phyloP scores from a whole-genome alignment of 495 filamentous ascomycete species.

The Neurospora sp. region DNA sequence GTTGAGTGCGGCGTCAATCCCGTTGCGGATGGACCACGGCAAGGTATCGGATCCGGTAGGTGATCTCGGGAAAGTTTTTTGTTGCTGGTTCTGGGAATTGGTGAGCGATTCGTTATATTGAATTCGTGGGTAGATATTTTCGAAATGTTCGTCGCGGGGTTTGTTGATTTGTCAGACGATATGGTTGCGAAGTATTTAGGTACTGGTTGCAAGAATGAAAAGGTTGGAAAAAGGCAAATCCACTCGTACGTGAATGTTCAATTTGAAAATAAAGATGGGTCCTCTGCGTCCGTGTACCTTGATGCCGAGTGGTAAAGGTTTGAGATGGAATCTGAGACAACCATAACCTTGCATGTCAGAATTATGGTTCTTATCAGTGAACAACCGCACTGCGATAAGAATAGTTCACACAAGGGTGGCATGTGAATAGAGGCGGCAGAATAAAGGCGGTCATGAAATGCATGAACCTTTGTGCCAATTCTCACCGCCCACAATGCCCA shows the following conservation, averaged over 20 bases:
- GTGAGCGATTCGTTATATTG: not conserved
- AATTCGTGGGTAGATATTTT: not conserved
- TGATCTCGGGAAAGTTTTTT: not conserved
- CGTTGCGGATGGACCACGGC: not conserved
- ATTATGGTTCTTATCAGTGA: not conserved
- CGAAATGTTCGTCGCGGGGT: not conserved
- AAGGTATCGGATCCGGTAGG: not conserved
- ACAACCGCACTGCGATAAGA: not conserved
- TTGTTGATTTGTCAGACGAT: not conserved
- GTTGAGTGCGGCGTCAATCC: not conserved
- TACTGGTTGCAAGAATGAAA: not conserved
- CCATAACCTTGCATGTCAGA: not conserved
- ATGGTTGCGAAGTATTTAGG: not conserved
- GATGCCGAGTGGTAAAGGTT: not conserved
- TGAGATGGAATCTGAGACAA: not conserved
- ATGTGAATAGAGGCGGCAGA: not conserved
- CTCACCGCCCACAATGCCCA: not conserved
- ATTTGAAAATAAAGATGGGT: not conserved
- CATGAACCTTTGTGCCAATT: not conserved
- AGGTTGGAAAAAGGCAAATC: not conserved
- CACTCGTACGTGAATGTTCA: not conserved
- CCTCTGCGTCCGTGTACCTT: not conserved
- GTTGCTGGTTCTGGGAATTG: not conserved
- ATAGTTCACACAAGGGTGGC: not conserved
- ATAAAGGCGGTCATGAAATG: conserved; percentile 1